Percentiles rank a stretch among this genome's conserved stretches.
These are phyloP conservation scores for Henningerozyma blattae DNA, from an alignment of 805 yeast species.

Conservation along the genomic window DNA sequence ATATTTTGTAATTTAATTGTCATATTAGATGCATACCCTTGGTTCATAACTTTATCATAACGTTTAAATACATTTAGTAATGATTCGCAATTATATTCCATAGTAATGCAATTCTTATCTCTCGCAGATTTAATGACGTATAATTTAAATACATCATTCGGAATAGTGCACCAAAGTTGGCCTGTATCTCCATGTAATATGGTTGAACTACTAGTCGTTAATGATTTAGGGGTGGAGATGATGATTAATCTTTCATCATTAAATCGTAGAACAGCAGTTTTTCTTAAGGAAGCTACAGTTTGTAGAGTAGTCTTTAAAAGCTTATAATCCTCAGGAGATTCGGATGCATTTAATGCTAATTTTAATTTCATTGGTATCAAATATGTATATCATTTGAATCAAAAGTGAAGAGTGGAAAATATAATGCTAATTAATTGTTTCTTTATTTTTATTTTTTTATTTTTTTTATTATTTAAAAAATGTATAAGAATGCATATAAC, in stretches of 20 bases:
- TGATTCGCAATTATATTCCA: conserved; percentile 24
- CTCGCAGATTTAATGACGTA: conserved; percentile 19
- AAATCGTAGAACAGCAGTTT: conserved; percentile 23
- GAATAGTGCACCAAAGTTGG: conserved; percentile 24
- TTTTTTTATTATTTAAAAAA: no score
- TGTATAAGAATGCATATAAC: no score
- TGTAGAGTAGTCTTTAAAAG: conserved; percentile 19
- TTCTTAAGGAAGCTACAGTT: conserved; percentile 21
- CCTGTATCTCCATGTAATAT: conserved; percentile 18
- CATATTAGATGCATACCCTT: conserved; percentile 18
- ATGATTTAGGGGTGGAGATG: conserved; percentile 20
- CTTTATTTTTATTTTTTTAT: no score
- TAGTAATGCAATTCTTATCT: conserved; percentile 17
- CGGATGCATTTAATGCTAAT: conserved; percentile 16
- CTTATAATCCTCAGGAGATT: conserved; percentile 22
- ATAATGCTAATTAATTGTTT: no score
- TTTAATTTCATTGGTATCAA: conserved; percentile 23
- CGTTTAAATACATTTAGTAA: conserved; percentile 19
- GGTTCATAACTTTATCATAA: conserved; percentile 19
- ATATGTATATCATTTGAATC: no score
- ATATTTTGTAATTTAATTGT: conserved; percentile 16
- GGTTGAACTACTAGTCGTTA: conserved; percentile 5
- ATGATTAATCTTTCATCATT: conserved; percentile 20
- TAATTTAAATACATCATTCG: conserved; percentile 18
- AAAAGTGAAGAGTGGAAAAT: no score